Conservation (phyloP, 1,139 yeast species). For the Sugiyamaella paludigena region DNA sequence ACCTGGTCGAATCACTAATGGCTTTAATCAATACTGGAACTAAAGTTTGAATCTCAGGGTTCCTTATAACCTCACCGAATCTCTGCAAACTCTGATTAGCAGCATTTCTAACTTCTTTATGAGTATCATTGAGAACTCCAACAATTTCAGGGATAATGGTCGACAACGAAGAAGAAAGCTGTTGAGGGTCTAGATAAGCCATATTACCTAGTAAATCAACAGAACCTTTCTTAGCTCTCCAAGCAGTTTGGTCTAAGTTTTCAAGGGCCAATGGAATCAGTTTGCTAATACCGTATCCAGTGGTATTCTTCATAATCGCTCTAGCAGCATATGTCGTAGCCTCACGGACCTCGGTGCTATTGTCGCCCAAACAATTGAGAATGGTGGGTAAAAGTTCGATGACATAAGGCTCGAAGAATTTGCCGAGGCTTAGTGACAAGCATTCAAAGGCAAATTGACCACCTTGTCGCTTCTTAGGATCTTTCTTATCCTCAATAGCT, state of each 20-base stretch:
- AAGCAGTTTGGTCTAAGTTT: slow-evolving; percentile 82
- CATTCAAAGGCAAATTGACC: slow-evolving; percentile 87
- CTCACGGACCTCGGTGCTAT: slow-evolving; percentile 77
- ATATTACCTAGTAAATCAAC: slow-evolving; percentile 94
- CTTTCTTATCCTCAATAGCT: slow-evolving; percentile 85
- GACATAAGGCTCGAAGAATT: slow-evolving; percentile 88
- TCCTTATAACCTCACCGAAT: slow-evolving; percentile 95
- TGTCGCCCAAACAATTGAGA: slow-evolving; percentile 79
- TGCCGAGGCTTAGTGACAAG: slow-evolving; percentile 70
- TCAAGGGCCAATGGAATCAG: slow-evolving; percentile 87
- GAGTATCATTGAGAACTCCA: slow-evolving; percentile 90
- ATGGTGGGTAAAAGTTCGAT: slow-evolving; percentile 82
- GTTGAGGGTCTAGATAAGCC: slow-evolving; percentile 97
- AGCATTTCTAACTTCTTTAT: slow-evolving; percentile 93
- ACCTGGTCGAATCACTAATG: slow-evolving; percentile 90
- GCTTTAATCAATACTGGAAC: slow-evolving; percentile 91
- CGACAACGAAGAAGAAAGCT: slow-evolving; percentile 83
- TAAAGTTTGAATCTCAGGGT: slow-evolving; percentile 89
- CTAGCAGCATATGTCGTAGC: slow-evolving; percentile 88
- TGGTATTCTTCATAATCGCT: slow-evolving; percentile 84
- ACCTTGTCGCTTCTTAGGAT: slow-evolving; percentile 74
- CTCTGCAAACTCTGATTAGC: slow-evolving; percentile 86
- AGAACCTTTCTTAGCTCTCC: slow-evolving; percentile 97
- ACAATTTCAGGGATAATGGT: slow-evolving; percentile 94
- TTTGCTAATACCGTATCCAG: slow-evolving; percentile 87